Evolutionary conservation across 2,329 filamentous ascomycete genomes (phyloP).

Genomic region (Colletotrichum agaves): DNA sequence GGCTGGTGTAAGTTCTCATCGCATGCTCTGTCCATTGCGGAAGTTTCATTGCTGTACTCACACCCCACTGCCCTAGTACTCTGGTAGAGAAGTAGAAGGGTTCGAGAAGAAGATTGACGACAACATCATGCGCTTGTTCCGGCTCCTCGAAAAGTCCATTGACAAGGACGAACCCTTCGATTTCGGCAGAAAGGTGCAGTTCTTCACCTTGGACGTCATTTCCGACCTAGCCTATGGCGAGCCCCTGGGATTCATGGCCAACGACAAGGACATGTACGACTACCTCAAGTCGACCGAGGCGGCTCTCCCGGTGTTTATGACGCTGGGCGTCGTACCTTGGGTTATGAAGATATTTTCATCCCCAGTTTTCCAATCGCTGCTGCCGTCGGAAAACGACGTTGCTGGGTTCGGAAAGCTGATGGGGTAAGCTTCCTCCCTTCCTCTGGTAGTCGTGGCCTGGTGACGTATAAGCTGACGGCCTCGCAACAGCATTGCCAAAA

Average conservation of each 20-base stretch:
- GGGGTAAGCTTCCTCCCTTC: constrained; percentile 50
- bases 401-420: constrained; percentile 54
- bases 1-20: constrained; percentile 52
- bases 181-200: constrained; percentile 58
- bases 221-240: constrained; percentile 61
- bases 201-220: constrained; percentile 65
- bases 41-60: background rate
- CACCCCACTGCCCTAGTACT: constrained; percentile 47
- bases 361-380: constrained; percentile 51
- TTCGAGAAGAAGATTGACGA: constrained; percentile 60
- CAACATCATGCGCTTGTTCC: constrained; percentile 56
- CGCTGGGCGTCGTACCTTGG: constrained; percentile 54
- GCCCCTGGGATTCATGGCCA: constrained; percentile 57
- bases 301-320: constrained; percentile 54
- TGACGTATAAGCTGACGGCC: constrained; percentile 40
- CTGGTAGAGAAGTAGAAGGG: constrained; percentile 61
- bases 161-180: constrained; percentile 55
- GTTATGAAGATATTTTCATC: constrained; percentile 53
- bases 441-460: constrained; percentile 35
- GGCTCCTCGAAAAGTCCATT: constrained; percentile 53
- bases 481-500: constrained; percentile 53
- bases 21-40: no score
- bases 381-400: constrained; percentile 52
- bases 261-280: constrained; percentile 57
- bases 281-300: constrained; percentile 57